Conservation (phyloP, 345 rosid genomes). For the Pistacia atlantica region DNA sequence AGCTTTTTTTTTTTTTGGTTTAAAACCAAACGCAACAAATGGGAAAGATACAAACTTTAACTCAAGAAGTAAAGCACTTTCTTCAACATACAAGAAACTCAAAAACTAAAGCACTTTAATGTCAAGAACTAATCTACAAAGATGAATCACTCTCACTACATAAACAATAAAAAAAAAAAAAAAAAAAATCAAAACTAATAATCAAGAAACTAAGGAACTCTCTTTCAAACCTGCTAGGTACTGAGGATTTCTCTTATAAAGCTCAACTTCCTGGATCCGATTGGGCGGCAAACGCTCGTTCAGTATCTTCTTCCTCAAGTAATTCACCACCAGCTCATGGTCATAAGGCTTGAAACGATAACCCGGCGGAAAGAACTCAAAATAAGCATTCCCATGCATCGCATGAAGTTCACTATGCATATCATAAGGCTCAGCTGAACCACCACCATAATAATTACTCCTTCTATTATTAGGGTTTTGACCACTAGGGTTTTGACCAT, state of each 20-base stretch:
- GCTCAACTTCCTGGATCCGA: slow-evolving; percentile 22
- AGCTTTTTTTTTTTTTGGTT: too few relatives aligned
- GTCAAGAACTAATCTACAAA: background rate
- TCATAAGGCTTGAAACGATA: slow-evolving; percentile 26
- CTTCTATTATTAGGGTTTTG: background rate
- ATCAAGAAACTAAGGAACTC: background rate
- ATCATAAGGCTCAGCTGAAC: background rate
- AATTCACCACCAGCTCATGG: slow-evolving; percentile 21
- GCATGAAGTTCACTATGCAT: too few relatives aligned
- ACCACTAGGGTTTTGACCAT: background rate
- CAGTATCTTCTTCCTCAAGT: slow-evolving; percentile 16
- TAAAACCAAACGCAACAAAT: background rate
- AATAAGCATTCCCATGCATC: background rate
- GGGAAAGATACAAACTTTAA: background rate
- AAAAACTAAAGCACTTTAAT: background rate
- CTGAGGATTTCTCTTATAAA: slow-evolving; percentile 23
- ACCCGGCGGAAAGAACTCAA: slow-evolving; percentile 22
- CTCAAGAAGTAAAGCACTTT: background rate
- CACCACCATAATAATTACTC: background rate
- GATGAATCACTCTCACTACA: too few relatives aligned
- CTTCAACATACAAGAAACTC: background rate
- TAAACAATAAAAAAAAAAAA: background rate
- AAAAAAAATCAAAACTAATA: background rate
- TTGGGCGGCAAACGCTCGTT: slow-evolving; percentile 20
- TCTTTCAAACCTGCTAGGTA: slow-evolving; percentile 14